A percentile compares a stretch with the other conserved stretches of the same genome.
phyloP scores from a whole-genome alignment of 495 filamentous ascomycete species.

The Wilcoxina mikolae region DNA sequence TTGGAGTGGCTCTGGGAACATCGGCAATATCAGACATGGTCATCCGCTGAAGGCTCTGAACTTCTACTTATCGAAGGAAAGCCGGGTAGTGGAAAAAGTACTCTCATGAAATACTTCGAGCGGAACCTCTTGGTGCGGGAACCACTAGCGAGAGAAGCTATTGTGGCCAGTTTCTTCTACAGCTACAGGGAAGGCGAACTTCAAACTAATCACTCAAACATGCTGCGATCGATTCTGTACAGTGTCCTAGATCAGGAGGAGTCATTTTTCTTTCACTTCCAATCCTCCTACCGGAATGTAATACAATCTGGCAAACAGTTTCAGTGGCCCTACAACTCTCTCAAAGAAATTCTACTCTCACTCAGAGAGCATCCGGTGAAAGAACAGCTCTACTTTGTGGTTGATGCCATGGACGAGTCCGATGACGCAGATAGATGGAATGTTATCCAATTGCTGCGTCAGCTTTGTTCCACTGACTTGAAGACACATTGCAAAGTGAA shows the following conservation, averaged over 20 bases:
- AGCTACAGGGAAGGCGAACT: conserved; percentile 1
- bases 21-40: conserved; percentile 2
- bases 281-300: background rate
- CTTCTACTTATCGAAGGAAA: conserved; percentile 9
- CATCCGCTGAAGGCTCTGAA: background rate
- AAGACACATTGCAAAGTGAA: background rate
- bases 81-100: conserved; percentile 11
- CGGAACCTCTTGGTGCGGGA: background rate
- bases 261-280: conserved; percentile 7
- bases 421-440: background rate
- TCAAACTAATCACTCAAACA: conserved; percentile 1
- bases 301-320: background rate
- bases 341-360: background rate
- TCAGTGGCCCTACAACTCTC: background rate
- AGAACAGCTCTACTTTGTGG: background rate
- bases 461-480: background rate
- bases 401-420: conserved; percentile 6
- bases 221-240: conserved; percentile 5
- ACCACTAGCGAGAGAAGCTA: background rate
- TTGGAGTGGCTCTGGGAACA: conserved; percentile 8
- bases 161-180: conserved; percentile 4
- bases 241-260: conserved; percentile 1
- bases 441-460: background rate
- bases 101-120: conserved; percentile 2
- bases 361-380: background rate